Evolutionary conservation across 768 basidiomycete species (phyloP), one percentile per base, ranked within the genome.

Genomic region (Agaricus subrufescens): DNA sequence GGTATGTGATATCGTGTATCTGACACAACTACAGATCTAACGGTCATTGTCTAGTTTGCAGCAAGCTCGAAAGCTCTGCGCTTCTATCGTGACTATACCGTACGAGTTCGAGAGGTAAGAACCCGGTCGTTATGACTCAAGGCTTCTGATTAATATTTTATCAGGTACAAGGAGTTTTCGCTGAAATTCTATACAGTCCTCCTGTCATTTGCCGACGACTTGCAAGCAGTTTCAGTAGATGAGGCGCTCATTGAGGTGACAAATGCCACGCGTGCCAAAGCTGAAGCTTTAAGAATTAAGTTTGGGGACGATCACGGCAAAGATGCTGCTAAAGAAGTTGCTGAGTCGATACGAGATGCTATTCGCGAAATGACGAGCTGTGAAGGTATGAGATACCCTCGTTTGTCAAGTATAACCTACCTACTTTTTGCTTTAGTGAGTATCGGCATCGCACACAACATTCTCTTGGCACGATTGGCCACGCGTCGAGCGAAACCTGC

Each of bases 211-310:
- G 91, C 93, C 25, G 92, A 97, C 63, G 92, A 94, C 61, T 75
- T 98, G 2, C 87, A 98, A 71, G 94, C 95, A 1, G 95, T 98
- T 14, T 96, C 94, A 1, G 91, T 98, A 4, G 97, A 99, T 58
- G 97, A 99, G 67, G 96, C 94, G 0, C 78, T 98, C 25, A 85
- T 98, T 58, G 95, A 98, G 56, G 91, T 95, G 14, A 86, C 91
- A 0, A 78, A 72, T 3, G 74, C 78, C 0, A 79, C 90, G 40
- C 69, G 66, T 47, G 60, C 57, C 23, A 67, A 67, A 58, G 63
- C 60, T 25, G 59, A 62, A 25, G 31, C 29, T 15, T 11, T 50
- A 9, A 25, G 44, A 10, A 50, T 56, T 40, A 42, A 45, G 15
- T 15, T 44, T 12, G 55, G 49, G 15, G 55, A 56, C 2, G 63